Evolutionary conservation across 75 land plant genomes (phyloP).

Genomic region (Cryptomeria japonica): DNA sequence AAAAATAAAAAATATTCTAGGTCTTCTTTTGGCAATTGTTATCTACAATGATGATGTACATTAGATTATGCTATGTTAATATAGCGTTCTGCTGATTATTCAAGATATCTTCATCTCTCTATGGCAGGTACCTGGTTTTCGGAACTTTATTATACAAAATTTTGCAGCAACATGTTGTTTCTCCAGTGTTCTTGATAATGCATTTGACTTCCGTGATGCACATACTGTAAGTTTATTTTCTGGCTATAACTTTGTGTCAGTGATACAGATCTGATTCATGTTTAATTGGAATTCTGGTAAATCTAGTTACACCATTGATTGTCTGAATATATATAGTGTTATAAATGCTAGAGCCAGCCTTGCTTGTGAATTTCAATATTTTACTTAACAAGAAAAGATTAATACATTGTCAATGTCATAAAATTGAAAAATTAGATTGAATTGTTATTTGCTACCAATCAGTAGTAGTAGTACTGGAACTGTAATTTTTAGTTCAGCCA

Average conservation of each 20-base stretch:
- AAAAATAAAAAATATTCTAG: no score
- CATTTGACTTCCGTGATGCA: conserved; percentile 94
- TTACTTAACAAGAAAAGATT: neutral
- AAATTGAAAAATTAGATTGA: neutral
- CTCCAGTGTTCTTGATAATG: conserved; percentile 80
- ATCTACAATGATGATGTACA: neutral
- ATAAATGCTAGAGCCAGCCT: neutral
- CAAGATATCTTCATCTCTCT: neutral
- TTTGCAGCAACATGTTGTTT: conserved; percentile 91
- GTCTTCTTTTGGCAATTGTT: neutral
- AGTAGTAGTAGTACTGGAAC: neutral
- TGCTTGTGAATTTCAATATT: neutral
- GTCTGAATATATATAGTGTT: neutral
- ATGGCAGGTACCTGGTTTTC: conserved; percentile 92
- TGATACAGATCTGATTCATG: neutral
- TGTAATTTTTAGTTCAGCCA: neutral
- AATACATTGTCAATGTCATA: neutral
- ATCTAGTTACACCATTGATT: neutral
- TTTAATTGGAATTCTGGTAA: neutral
- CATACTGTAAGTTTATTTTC: conserved; percentile 67
- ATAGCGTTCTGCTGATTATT: neutral
- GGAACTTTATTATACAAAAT: conserved; percentile 69
- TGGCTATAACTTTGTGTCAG: neutral
- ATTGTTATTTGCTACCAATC: neutral
- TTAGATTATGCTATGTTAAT: conserved; percentile 1